Percentiles rank a stretch among this genome's conserved stretches.
These are phyloP conservation scores for Penicillium vulpinum DNA, from an alignment of 2,329 filamentous ascomycete genomes.

Conservation along the genomic window DNA sequence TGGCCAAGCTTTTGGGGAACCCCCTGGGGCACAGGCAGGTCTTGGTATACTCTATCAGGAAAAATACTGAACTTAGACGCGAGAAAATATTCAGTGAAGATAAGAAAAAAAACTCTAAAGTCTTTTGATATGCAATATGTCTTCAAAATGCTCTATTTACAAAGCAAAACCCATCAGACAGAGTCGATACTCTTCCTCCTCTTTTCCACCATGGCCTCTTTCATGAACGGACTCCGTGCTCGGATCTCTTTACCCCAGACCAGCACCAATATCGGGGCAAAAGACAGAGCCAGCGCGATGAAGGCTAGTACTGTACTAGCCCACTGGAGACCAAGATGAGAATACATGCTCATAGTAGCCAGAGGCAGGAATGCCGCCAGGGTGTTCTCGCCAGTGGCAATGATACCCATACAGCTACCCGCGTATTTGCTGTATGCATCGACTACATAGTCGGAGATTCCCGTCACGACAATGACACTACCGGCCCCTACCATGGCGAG, in stretches of 20 bases:
- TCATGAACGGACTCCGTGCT: slow-evolving; percentile 28
- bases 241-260: slow-evolving; percentile 42
- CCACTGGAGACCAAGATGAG: slow-evolving; percentile 42
- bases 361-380: slow-evolving; percentile 48
- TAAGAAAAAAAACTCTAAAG: neutral
- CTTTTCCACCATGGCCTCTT: slow-evolving; percentile 28
- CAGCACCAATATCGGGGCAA: slow-evolving; percentile 42
- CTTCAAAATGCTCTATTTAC: neutral
- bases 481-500: slow-evolving; percentile 43
- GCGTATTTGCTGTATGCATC: slow-evolving; percentile 53
- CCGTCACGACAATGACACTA: slow-evolving; percentile 47
- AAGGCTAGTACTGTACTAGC: slow-evolving; percentile 45
- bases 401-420: slow-evolving; percentile 48
- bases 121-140: neutral
- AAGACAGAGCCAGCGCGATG: slow-evolving; percentile 36
- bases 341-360: slow-evolving; percentile 43
- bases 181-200: slow-evolving; percentile 23
- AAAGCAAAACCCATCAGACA: slow-evolving; percentile 8
- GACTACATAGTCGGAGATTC: slow-evolving; percentile 51
- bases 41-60: neutral
- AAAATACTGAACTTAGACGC: neutral
- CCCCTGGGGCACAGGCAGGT: no score
- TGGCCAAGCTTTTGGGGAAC: neutral
- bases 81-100: neutral
- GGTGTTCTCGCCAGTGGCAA: slow-evolving; percentile 47